Evolutionary conservation across 108 stramenopile genomes (phyloP), one percentile per base, ranked within the genome.

Genomic region (Fragilariopsis cylindrus): DNA sequence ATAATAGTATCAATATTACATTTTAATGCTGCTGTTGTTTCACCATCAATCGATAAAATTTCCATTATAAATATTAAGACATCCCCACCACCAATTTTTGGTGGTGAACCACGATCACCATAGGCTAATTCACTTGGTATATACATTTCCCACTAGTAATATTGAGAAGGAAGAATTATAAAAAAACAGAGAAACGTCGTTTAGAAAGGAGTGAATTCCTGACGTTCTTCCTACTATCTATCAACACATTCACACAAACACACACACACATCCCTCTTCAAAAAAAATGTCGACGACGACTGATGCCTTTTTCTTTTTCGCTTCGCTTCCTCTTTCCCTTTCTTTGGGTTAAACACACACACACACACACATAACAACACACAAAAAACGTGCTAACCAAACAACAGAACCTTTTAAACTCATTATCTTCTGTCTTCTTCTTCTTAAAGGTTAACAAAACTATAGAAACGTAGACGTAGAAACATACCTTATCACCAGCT

Each of bases 51-150:
- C 57, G 87, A 80, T 55, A 97, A 68, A 67, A 98, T 93, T 82
- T 97, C 96, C 81, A 98, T 90, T 21, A 76, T 82, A 81, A 98
- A 98, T 4, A 95, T 84, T 30, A 98, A 84, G 5, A 90, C 92
- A 5, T 86, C 85, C 21, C 91, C 91, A 21, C 86, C 87, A 3
- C 80, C 79, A 73, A 97, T 97, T 53, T 81, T 82, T 11, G 83
- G 88, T 49, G 80, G 81, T 67, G 75, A 82, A 30, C 96, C 98
- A 52, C 88, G 70, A 65, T 90, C 95, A 5, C 97, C 97, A 62
- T 97, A 99, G 7, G 83, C 99, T 13, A 98, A 72, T 57, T 96
- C 96, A 15, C 83, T 68, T 4, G 97, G 98, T 76, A 98, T 97
- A 80, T 90, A 94, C 50, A 98, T 76, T 72, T 97, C 95, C 98